phyloP scores from a whole-genome alignment of 805 yeast genomes.

The Candida peoriensis region DNA sequence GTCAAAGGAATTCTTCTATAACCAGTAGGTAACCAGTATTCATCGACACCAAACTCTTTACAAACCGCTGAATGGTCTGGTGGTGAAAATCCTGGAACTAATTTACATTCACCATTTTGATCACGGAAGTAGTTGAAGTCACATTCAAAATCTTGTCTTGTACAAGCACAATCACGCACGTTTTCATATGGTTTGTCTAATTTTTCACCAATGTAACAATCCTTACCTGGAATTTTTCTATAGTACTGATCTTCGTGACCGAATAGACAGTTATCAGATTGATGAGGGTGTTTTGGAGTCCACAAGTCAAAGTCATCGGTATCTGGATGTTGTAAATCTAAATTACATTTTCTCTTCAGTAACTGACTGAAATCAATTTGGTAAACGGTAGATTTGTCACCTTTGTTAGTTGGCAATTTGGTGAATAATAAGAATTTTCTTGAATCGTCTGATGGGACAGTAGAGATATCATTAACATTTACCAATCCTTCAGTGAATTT shows the following conservation, averaged over 20 bases:
- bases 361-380: conserved; percentile 55
- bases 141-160: conserved; percentile 88
- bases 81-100: conserved; percentile 70
- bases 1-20: conserved; percentile 82
- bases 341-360: conserved; percentile 49
- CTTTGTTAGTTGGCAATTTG: conserved; percentile 38
- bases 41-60: conserved; percentile 47
- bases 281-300: conserved; percentile 54
- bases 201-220: conserved; percentile 65
- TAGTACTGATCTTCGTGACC: conserved; percentile 64
- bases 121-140: conserved; percentile 77
- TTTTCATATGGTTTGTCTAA: conserved; percentile 51
- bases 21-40: conserved; percentile 87
- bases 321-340: conserved; percentile 39
- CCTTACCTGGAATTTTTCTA: conserved; percentile 50
- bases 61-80: conserved; percentile 62
- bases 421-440: conserved; percentile 68
- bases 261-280: conserved; percentile 52
- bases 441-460: conserved; percentile 90
- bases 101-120: conserved; percentile 77
- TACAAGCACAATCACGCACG: conserved; percentile 70
- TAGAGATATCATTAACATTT: conserved; percentile 65
- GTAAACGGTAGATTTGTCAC: conserved; percentile 40
- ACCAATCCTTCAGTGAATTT: conserved; percentile 56
- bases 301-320: conserved; percentile 59